These are phyloP conservation scores for Triglochin maritima DNA, from an alignment of 106 monocot species.

Conservation along the genomic window DNA sequence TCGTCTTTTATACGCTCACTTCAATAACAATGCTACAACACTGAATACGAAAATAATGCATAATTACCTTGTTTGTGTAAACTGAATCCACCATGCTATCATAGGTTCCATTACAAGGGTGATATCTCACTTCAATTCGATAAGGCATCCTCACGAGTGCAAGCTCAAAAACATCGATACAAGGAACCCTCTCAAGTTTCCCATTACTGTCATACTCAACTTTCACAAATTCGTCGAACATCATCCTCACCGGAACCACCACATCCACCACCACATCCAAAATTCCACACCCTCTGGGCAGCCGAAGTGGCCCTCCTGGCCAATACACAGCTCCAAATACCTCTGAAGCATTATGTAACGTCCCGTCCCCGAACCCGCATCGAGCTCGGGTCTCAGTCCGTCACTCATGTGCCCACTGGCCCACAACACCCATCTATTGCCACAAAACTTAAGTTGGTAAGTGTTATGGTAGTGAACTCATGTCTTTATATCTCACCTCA, in stretches of 20 bases:
- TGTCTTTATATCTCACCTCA: too few species aligned
- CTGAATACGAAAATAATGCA: too few species aligned
- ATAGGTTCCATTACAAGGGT: conserved; percentile 7
- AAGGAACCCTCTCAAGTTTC: neutral
- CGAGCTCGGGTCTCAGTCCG: too few species aligned
- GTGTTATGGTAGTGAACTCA: too few species aligned
- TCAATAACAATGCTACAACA: too few species aligned
- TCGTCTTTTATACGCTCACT: too few species aligned
- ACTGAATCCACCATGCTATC: conserved; percentile 8
- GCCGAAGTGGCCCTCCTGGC: conserved; percentile 11
- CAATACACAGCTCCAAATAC: conserved; percentile 13
- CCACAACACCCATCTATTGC: too few species aligned
- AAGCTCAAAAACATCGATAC: conserved; percentile 14
- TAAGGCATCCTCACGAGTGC: conserved; percentile 8
- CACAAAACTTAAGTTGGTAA: too few species aligned
- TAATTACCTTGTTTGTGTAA: too few species aligned
- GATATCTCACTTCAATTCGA: neutral
- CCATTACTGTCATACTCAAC: neutral
- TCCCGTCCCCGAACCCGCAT: too few species aligned
- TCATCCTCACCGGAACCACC: neutral
- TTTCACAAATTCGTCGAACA: conserved; percentile 13
- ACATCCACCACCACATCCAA: conserved; percentile 12
- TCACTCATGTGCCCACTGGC: too few species aligned
- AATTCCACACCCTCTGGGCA: conserved; percentile 11
- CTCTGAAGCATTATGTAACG: conserved; percentile 1